Evolutionary conservation across 768 basidiomycete species (phyloP).

Genomic region (Galerina marginata): DNA sequence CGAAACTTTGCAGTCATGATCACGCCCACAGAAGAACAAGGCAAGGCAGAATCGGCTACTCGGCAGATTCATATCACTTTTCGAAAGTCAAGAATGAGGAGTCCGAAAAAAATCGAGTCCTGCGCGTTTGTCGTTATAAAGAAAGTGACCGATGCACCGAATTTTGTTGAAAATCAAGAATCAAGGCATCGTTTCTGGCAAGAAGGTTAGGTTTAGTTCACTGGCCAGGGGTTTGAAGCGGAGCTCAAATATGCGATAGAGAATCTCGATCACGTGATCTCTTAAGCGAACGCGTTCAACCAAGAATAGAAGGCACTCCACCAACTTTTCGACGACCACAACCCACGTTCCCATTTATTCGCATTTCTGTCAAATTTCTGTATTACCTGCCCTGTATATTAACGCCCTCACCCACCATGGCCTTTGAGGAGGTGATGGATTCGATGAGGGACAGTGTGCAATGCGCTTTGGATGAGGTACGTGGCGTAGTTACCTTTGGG

Average conservation of each 20-base stretch:
- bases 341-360: background rate
- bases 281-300: slow-evolving; percentile 5
- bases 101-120: too few relatives aligned
- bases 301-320: slow-evolving; percentile 10
- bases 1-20: too few relatives aligned
- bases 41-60: too few relatives aligned
- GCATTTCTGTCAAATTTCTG: background rate
- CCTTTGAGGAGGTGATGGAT: slow-evolving; percentile 33
- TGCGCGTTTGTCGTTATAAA: too few relatives aligned
- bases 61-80: too few relatives aligned
- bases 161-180: too few relatives aligned
- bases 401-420: slow-evolving; percentile 10
- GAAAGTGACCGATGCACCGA: too few relatives aligned
- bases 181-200: too few relatives aligned
- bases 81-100: too few relatives aligned
- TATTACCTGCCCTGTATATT: background rate
- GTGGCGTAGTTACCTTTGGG: slow-evolving; percentile 25
- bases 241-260: background rate
- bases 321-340: background rate
- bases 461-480: slow-evolving; percentile 72
- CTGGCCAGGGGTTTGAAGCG: background rate
- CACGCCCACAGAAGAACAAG: too few relatives aligned
- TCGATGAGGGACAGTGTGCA: slow-evolving; percentile 54
- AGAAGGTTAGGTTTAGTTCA: too few relatives aligned
- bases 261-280: background rate